phyloP scores from a whole-genome alignment of 345 rosid genomes.

The Brassica juncea region DNA sequence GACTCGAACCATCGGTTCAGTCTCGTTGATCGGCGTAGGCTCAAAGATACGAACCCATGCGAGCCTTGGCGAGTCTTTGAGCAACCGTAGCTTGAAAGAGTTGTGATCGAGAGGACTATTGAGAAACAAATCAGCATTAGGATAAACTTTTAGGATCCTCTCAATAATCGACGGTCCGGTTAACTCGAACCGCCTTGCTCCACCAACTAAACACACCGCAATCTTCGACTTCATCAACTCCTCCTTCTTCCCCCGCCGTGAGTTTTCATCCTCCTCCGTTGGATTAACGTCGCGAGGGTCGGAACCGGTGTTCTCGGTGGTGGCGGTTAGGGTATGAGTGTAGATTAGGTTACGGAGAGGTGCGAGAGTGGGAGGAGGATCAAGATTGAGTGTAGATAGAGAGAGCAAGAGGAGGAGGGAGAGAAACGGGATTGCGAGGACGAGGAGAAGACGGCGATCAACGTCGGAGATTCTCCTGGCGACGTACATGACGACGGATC shows the following conservation, averaged over 20 bases:
- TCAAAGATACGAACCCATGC: conserved; percentile 71
- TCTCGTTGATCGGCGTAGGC: conserved; percentile 51
- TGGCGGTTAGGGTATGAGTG: conserved; percentile 31
- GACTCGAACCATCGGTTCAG: conserved; percentile 60
- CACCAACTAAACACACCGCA: conserved; percentile 92
- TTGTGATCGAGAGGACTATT: conserved; percentile 64
- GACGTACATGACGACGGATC: conserved; percentile 28
- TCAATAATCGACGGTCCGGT: conserved; percentile 83
- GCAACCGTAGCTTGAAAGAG: conserved; percentile 64
- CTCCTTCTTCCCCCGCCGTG: background rate
- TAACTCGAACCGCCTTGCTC: conserved; percentile 87
- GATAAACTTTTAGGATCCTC: conserved; percentile 59
- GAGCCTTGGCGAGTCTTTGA: conserved; percentile 61
- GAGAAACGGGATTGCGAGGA: conserved; percentile 37
- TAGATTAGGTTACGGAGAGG: conserved; percentile 36
- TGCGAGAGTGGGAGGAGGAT: conserved; percentile 36
- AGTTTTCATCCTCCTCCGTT: background rate
- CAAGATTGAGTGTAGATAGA: conserved; percentile 25
- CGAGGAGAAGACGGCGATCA: conserved; percentile 50
- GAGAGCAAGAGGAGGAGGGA: conserved; percentile 39
- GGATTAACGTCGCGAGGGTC: background rate
- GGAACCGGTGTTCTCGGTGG: conserved; percentile 11
- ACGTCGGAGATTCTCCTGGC: conserved; percentile 44
- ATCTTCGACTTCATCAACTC: conserved; percentile 53
- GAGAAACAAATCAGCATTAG: conserved; percentile 79